phyloP scores from a whole-genome alignment of 1,139 yeast species.

The Hyphopichia fennica region DNA sequence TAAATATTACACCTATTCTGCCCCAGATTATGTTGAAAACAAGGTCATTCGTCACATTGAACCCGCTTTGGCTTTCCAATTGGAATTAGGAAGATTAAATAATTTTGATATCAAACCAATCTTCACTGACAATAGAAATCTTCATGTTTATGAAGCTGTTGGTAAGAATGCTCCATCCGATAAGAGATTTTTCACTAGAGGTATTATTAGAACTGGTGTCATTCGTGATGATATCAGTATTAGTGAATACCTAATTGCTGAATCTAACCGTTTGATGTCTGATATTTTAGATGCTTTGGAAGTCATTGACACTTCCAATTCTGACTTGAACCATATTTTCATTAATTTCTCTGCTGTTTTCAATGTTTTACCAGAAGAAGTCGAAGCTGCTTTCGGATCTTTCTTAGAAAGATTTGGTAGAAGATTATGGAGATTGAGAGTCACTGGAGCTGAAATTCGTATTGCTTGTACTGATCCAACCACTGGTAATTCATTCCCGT shows the following conservation, averaged over 20 bases:
- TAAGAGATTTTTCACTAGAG: slow-evolving; percentile 94
- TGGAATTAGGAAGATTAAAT: slow-evolving; percentile 90
- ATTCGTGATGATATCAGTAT: slow-evolving; percentile 90
- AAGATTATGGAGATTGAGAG: slow-evolving; percentile 93
- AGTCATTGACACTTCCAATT: slow-evolving; percentile 89
- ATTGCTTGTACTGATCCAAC: slow-evolving; percentile 90
- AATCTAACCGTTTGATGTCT: slow-evolving; percentile 92
- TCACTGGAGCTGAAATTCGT: slow-evolving; percentile 95
- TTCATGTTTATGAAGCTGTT: slow-evolving; percentile 94
- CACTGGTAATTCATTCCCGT: slow-evolving; percentile 88
- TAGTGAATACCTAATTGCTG: slow-evolving; percentile 91
- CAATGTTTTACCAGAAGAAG: slow-evolving; percentile 91
- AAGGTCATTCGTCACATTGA: slow-evolving; percentile 95
- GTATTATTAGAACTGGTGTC: slow-evolving; percentile 94
- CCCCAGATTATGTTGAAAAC: slow-evolving; percentile 80
- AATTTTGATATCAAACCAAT: slow-evolving; percentile 94
- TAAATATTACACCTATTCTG: slow-evolving; percentile 92
- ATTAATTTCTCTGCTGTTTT: slow-evolving; percentile 95
- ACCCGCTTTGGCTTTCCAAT: slow-evolving; percentile 97
- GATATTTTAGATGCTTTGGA: slow-evolving; percentile 94
- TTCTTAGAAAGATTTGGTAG: slow-evolving; percentile 97
- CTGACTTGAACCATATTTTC: slow-evolving; percentile 94
- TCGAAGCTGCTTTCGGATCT: slow-evolving; percentile 96
- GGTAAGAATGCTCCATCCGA: slow-evolving; percentile 94
- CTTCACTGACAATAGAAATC: slow-evolving; percentile 94